Base-by-base conservation (phyloP, 352 stramenopile species). In the Saprolegnia diclina region DNA sequence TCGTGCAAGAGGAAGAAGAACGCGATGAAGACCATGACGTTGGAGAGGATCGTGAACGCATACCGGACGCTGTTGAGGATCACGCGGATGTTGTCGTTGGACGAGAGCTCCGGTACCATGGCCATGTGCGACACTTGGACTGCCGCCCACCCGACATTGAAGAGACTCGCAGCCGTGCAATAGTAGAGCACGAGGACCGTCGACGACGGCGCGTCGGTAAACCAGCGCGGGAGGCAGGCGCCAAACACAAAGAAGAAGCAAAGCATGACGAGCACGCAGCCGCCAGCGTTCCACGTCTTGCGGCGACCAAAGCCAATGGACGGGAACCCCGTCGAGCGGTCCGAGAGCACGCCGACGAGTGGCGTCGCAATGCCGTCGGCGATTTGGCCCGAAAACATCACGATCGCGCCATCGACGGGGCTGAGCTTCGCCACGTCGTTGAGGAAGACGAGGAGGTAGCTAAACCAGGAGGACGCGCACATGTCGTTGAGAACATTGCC, bases 211-310 rank as follows among this genome's bases (percentile, higher is more conserved):
- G 72, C 48, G n/a, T 69, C 70, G 4, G 68, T 79, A 55, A 92
- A 86, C 80, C 80, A 89, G 11, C 72, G 57, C 3, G 85, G 85
- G 11, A 81, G 76, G 61, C 82, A 92, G 11, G 75, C 72, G 0
- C 74, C 85, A 56, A 94, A 94, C 5, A 94, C 87, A 52, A 91
- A 90, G 74, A 89, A 91, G 73, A 92, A 94, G 77, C 84, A 94
- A 4, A 94, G 70, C 26, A 91, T 64, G 11, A 94, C 87, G 22
- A 92, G 74, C 61, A 92, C 35, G 1, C 80, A 83, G 14, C 87
- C 87, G n/a, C 73, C 80, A 0, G 80, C 73, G 19, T 91, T 71
- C 84, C 87, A 94, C 57, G 77, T 87, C 73, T 93, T 92, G 64
- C 87, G 81, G 26, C 83, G 75, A 0, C 84, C 87, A 52, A 92